Evolutionary conservation across 352 stramenopile species (phyloP).

Genomic region (Globisporangium nodosum): DNA sequence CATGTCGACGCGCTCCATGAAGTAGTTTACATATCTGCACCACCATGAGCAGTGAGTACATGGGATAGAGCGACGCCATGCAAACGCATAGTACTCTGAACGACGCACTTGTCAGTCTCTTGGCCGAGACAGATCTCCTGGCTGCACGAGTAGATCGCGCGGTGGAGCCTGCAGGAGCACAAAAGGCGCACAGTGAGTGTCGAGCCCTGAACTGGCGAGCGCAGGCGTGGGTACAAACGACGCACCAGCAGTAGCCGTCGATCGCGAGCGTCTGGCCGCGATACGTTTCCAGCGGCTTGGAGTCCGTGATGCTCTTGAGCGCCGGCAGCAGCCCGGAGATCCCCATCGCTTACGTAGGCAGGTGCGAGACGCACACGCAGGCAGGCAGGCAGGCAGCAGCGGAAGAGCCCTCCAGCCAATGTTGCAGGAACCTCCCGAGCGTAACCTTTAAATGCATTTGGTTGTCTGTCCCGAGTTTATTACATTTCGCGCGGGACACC

Average conservation of each 20-base stretch:
- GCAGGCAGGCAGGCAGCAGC: background rate
- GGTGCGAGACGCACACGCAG: background rate
- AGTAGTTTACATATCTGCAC: constrained; percentile 71
- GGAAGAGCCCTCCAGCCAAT: background rate
- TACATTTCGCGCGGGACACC: no score
- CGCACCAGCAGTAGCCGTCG: constrained; percentile 81
- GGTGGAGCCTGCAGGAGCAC: constrained; percentile 49
- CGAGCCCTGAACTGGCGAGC: no score
- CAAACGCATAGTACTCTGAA: background rate
- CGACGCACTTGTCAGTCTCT: constrained; percentile 61
- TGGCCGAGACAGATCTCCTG: constrained; percentile 65
- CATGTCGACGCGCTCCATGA: constrained; percentile 52
- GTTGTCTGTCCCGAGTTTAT: no score
- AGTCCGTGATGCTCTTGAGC: constrained; percentile 75
- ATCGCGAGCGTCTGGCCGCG: constrained; percentile 62
- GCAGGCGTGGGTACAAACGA: background rate
- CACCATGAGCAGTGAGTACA: background rate
- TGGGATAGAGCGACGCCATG: no score
- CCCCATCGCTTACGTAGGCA: constrained; percentile 24
- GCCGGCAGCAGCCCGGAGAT: constrained; percentile 54
- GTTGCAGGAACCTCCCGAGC: no score
- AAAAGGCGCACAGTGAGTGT: background rate
- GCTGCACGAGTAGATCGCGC: constrained; percentile 69
- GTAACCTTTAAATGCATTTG: no score
- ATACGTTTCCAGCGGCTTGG: constrained; percentile 49